Base-by-base conservation (phyloP, 106 monocot species). In the Phalaenopsis aphrodite region DNA sequence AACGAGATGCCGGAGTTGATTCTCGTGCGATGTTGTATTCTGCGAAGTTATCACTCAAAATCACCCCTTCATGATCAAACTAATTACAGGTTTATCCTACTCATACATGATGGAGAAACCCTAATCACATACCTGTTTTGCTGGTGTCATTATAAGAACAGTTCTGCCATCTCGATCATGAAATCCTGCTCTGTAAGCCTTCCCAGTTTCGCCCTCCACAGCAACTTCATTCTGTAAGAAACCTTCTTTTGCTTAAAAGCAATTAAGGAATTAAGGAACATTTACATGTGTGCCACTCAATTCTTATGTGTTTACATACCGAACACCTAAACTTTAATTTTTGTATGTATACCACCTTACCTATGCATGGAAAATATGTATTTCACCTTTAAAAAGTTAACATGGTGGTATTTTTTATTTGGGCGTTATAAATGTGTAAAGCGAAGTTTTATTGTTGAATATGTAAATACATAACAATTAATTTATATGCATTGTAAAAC, bases 171-270 rank as follows among this genome's bases (percentile, higher is more conserved):
- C 82, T 56, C 49, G 79, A 77, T 88, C 87, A 8, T 68, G 77
- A 47, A 88, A 88, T 38, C 30, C 57, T 73, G 84, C 87, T 77
- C 84, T 69, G 79, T 87, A 87, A 36, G 66, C 58, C 58, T 87
- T 87, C 2, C 87, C 87, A 45, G 84, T 87, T 79, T 87, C 87
- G 16, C 84, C 82, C 84, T 87, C 87, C 4, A 3, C 10, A 9
- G 81, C 75, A 19, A 87, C 82, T 79, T 87, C 84, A 75, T 82
- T 42, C 87, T 87, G 73, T 78, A 77, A 72, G 21, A 10, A 76
- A n/a, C n/a, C 5, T 3, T 8, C 21, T 21, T 7, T 61, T 10
- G 11, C 12, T 61, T 58, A 58, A 21, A 61, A 61, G 18, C 5
- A 45, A 52, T 21, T n/a, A 21, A 30, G 30, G 30, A 45, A 52